These are phyloP conservation scores for Malus sieversii DNA, from an alignment of 306 rosid species.

Conservation along the genomic window DNA sequence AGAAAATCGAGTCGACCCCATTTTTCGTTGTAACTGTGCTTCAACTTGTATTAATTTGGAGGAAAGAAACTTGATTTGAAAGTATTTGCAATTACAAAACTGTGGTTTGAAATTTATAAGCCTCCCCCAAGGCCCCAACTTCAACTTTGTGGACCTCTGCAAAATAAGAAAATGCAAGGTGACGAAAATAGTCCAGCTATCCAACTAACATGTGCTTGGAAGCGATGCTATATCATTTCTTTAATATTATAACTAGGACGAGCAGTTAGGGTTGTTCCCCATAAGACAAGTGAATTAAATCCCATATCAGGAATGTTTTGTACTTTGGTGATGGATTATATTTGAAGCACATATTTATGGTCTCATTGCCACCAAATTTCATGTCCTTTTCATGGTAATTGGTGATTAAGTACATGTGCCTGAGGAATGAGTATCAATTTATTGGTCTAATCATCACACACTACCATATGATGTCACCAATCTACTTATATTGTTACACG, in stretches of 20 bases:
- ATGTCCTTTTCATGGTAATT: neutral
- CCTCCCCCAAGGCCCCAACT: neutral
- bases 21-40: constrained; percentile 11
- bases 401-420: neutral
- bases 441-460: too few relatives aligned
- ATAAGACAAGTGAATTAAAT: constrained; percentile 1
- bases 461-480: too few relatives aligned
- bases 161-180: neutral
- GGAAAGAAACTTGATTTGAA: neutral
- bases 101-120: constrained; percentile 25
- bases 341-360: neutral
- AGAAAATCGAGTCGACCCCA: constrained; percentile 27
- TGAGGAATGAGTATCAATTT: neutral
- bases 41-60: neutral
- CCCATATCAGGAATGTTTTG: neutral
- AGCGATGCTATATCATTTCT: constrained; percentile 6
- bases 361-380: neutral
- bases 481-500: too few relatives aligned
- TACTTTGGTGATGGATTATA: neutral
- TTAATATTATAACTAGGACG: constrained; percentile 10
- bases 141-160: neutral
- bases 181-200: constrained; percentile 32
- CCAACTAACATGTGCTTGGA: constrained; percentile 29
- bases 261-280: constrained; percentile 25
- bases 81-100: constrained; percentile 1